Percentiles rank a stretch among this genome's conserved stretches.
Conservation (phyloP, 306 rosid genomes). For the Geum urbanum region DNA sequence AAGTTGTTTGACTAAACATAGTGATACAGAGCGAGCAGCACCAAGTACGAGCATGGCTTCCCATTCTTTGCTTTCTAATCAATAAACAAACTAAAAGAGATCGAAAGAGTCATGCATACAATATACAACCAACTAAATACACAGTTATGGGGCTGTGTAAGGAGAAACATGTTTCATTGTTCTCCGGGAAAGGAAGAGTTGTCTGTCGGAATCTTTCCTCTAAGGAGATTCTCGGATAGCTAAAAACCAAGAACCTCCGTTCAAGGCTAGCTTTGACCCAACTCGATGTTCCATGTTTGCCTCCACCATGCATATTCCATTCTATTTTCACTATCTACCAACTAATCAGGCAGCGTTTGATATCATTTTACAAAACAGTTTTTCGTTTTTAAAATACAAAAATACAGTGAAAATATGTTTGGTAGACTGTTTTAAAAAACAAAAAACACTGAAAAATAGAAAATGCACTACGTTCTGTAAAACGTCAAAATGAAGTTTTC, state of each 20-base stretch:
- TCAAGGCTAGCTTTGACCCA: slow-evolving; percentile 6
- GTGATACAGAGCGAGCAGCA: background rate
- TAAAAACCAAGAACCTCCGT: background rate
- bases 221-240: background rate
- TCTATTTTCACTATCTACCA: background rate
- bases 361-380: too few species aligned
- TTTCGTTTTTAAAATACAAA: too few species aligned
- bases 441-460: too few species aligned
- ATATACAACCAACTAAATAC: background rate
- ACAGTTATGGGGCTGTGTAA: background rate
- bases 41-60: background rate
- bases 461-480: too few species aligned
- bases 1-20: background rate
- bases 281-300: slow-evolving; percentile 9
- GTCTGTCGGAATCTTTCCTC: slow-evolving; percentile 19
- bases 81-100: background rate
- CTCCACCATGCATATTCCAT: background rate
- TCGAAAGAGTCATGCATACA: background rate
- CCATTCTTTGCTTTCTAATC: background rate
- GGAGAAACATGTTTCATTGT: slow-evolving; percentile 16
- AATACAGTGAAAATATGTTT: too few species aligned
- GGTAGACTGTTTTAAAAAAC: too few species aligned
- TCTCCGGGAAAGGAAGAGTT: slow-evolving; percentile 9
- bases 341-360: too few species aligned
- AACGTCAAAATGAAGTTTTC: too few species aligned